Evolutionary conservation across 1,284 basidiomycete genomes (phyloP).

Genomic region (Ustilago trichophora): DNA sequence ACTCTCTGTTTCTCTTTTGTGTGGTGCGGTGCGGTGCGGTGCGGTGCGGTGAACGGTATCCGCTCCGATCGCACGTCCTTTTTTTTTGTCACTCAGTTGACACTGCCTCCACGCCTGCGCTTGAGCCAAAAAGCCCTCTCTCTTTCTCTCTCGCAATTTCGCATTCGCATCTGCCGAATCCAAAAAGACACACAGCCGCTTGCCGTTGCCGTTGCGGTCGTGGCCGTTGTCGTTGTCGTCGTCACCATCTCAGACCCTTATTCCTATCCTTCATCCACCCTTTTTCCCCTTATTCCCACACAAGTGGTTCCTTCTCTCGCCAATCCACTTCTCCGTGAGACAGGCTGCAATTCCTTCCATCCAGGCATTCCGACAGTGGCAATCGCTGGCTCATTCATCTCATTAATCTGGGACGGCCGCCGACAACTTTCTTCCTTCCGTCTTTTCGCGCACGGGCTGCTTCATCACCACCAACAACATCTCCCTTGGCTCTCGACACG

Average conservation of each 20-base stretch:
- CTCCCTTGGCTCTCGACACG: too few relatives aligned
- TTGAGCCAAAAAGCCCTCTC: neutral
- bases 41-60: too few relatives aligned
- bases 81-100: neutral
- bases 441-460: slow-evolving; percentile 13
- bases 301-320: too few relatives aligned
- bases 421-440: slow-evolving; percentile 1
- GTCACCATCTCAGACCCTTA: neutral
- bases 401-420: slow-evolving; percentile 9
- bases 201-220: too few relatives aligned
- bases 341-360: too few relatives aligned
- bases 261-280: neutral
- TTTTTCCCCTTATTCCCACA: too few relatives aligned
- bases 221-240: neutral
- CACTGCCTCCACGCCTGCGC: too few relatives aligned
- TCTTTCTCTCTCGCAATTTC: neutral
- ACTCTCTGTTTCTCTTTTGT: too few relatives aligned
- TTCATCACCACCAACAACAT: neutral
- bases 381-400: neutral
- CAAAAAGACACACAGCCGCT: slow-evolving; percentile 11
- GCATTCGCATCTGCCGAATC: slow-evolving; percentile 1
- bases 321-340: neutral
- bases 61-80: too few relatives aligned
- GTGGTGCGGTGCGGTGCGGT: too few relatives aligned
- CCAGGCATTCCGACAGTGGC: neutral